phyloP scores from a whole-genome alignment of 225 moss, liverwort and hornwort genomes.

The Marchantia polymorpha region DNA sequence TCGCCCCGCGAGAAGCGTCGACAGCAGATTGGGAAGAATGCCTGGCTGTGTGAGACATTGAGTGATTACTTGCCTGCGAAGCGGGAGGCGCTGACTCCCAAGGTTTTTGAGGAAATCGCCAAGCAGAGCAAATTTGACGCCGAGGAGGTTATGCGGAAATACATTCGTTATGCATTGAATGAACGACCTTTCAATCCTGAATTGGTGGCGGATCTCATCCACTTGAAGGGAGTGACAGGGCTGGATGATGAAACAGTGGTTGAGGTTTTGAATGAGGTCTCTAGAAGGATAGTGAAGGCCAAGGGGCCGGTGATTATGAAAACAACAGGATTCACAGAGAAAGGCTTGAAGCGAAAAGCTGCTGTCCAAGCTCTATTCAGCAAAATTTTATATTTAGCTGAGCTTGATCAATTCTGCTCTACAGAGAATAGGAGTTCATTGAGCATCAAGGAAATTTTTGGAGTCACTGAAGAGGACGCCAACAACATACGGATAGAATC shows the following conservation, averaged over 20 bases:
- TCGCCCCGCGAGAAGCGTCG: slow-evolving; percentile 68
- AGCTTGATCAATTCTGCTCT: slow-evolving; percentile 96
- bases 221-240: slow-evolving; percentile 70
- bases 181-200: slow-evolving; percentile 93
- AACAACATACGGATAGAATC: slow-evolving; percentile 85
- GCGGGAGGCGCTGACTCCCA: slow-evolving; percentile 61
- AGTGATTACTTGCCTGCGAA: slow-evolving; percentile 65
- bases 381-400: slow-evolving; percentile 91
- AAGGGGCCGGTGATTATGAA: slow-evolving; percentile 94
- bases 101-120: slow-evolving; percentile 52
- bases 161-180: slow-evolving; percentile 83
- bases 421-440: slow-evolving; percentile 61
- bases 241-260: slow-evolving; percentile 68
- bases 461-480: slow-evolving; percentile 96
- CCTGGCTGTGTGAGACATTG: slow-evolving; percentile 65
- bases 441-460: slow-evolving; percentile 88
- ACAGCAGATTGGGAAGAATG: slow-evolving; percentile 89
- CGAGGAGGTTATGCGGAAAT: slow-evolving; percentile 79
- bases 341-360: slow-evolving; percentile 92
- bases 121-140: slow-evolving; percentile 71
- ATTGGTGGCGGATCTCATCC: slow-evolving; percentile 85
- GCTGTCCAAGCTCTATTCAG: slow-evolving; percentile 92
- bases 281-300: slow-evolving; percentile 82
- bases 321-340: slow-evolving; percentile 92
- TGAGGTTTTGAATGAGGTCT: slow-evolving; percentile 90